Conservation (phyloP, 306 rosid species). For the Oxytropis ochrocephala region DNA sequence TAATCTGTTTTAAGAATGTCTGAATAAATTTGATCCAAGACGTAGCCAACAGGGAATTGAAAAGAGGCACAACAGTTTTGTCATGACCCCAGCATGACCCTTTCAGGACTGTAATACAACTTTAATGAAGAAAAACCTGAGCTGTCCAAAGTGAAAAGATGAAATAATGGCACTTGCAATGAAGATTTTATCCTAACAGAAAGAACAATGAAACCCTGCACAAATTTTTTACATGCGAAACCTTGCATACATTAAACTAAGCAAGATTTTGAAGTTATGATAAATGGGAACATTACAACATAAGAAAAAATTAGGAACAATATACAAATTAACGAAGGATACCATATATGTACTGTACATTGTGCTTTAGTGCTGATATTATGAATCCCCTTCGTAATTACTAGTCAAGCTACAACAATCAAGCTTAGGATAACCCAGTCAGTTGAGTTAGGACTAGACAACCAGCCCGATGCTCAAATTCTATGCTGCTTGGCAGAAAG, state of each 20-base stretch:
- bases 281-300: conserved; percentile 3
- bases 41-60: not conserved
- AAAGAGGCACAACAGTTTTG: not conserved
- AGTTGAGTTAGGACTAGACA: conserved; percentile 22
- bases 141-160: conserved; percentile 3
- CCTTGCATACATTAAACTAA: not conserved
- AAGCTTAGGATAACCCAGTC: conserved; percentile 19
- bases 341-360: conserved; percentile 3
- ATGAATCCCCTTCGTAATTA: conserved; percentile 16
- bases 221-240: not conserved
- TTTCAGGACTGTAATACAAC: not conserved
- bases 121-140: not conserved
- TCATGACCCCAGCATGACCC: not conserved
- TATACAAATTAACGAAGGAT: conserved; percentile 17
- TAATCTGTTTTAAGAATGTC: not conserved
- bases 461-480: conserved; percentile 24
- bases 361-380: conserved; percentile 12
- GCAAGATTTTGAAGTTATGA: not conserved
- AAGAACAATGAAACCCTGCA: conserved; percentile 2
- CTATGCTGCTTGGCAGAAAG: conserved; percentile 24
- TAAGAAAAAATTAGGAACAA: not conserved
- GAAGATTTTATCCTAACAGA: conserved; percentile 11
- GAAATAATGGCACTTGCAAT: not conserved
- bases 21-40: not conserved
- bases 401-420: conserved; percentile 18